These are phyloP conservation scores for Macrophomina phaseolina DNA, from an alignment of 2,329 filamentous ascomycete species.

Conservation along the genomic window DNA sequence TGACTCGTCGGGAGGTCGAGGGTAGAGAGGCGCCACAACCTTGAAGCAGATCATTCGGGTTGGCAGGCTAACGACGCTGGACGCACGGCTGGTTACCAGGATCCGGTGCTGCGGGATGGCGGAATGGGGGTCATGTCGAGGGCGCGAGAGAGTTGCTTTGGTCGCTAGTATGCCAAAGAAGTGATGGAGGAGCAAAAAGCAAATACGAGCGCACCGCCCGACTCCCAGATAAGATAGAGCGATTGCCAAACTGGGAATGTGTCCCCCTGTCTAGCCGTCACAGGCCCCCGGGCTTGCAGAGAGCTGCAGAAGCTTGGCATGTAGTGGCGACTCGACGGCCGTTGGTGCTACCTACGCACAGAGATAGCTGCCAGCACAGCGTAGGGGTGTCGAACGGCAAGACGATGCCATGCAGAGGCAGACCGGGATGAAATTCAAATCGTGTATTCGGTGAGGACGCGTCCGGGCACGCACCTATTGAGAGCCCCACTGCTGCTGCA, in stretches of 20 bases:
- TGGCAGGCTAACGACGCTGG: slow-evolving; percentile 9
- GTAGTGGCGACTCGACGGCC: neutral
- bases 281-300: neutral
- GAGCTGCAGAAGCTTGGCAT: slow-evolving; percentile 21
- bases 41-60: slow-evolving; percentile 8
- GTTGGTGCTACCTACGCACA: neutral
- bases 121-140: neutral
- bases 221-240: slow-evolving; percentile 17
- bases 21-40: slow-evolving; percentile 15
- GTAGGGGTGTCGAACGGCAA: slow-evolving; percentile 14
- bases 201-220: slow-evolving; percentile 18
- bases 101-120: slow-evolving; percentile 16
- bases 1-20: slow-evolving; percentile 2
- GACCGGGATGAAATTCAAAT: slow-evolving; percentile 24
- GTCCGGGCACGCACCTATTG: slow-evolving; percentile 23
- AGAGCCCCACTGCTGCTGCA: slow-evolving; percentile 17
- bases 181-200: slow-evolving; percentile 9
- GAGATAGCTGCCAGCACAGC: neutral
- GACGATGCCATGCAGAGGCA: slow-evolving; percentile 15
- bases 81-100: slow-evolving; percentile 17
- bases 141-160: slow-evolving; percentile 8
- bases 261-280: slow-evolving; percentile 10
- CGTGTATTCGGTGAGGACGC: slow-evolving; percentile 19
- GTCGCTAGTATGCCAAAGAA: slow-evolving; percentile 21
- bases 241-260: slow-evolving; percentile 18